Evolutionary conservation across 2,329 filamentous ascomycete species (phyloP).

Genomic region (Pochonia chlamydosporia): DNA sequence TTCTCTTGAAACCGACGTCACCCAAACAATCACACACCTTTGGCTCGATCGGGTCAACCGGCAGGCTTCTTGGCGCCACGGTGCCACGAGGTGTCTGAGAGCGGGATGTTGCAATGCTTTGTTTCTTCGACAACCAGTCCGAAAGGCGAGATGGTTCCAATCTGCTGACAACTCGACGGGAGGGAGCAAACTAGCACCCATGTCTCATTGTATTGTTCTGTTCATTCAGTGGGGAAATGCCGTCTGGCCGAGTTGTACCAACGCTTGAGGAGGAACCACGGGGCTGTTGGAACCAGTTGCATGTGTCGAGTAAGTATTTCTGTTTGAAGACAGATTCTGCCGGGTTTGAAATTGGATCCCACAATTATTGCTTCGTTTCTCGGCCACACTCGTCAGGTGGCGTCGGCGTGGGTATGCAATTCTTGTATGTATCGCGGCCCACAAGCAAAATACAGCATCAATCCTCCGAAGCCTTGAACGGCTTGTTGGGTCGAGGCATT

Average conservation of each 20-base stretch:
- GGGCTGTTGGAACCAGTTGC: no score
- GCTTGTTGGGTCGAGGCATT: not conserved
- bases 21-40: not conserved
- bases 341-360: not conserved
- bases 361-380: not conserved
- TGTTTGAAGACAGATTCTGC: not conserved
- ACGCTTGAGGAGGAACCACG: no score
- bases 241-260: no score
- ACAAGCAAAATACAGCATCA: not conserved
- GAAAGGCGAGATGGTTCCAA: no score
- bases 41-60: not conserved
- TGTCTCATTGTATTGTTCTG: no score
- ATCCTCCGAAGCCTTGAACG: no score
- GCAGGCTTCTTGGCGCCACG: not conserved
- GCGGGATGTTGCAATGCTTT: not conserved
- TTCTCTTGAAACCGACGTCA: not conserved
- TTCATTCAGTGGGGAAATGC: no score
- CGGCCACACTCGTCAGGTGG: conserved; percentile 1
- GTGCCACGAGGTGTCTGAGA: conserved; percentile 2
- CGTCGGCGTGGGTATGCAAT: not conserved
- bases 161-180: no score
- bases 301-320: no score
- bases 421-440: not conserved
- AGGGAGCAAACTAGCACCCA: no score
- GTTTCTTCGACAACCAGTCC: no score